These are phyloP conservation scores for Chaetomium sp. DNA, from an alignment of 2,329 filamentous ascomycete genomes.

Conservation along the genomic window DNA sequence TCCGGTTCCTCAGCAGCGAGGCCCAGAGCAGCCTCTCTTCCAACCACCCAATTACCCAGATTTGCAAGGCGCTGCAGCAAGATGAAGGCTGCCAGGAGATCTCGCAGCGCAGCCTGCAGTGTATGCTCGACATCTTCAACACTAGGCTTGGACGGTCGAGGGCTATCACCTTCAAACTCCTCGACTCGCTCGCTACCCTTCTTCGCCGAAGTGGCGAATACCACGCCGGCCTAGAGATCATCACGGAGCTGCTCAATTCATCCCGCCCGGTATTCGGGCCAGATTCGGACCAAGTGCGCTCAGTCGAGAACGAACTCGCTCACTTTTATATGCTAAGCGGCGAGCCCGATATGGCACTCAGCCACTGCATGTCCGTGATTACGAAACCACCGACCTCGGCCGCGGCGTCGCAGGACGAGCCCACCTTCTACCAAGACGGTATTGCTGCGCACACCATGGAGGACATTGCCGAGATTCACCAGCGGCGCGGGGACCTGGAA, in stretches of 20 bases:
- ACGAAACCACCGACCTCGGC: slow-evolving; percentile 21
- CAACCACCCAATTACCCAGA: slow-evolving; percentile 34
- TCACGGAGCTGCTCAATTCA: slow-evolving; percentile 32
- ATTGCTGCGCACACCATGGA: slow-evolving; percentile 36
- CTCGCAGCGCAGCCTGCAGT: slow-evolving; percentile 34
- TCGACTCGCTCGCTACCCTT: slow-evolving; percentile 36
- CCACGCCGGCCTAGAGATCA: slow-evolving; percentile 32
- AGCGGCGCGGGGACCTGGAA: slow-evolving; percentile 33
- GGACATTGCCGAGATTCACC: slow-evolving; percentile 35
- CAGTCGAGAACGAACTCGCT: slow-evolving; percentile 34
- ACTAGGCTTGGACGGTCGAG: slow-evolving; percentile 31
- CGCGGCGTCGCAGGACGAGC: not conserved
- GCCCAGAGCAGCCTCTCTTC: slow-evolving; percentile 31
- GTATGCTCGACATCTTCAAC: slow-evolving; percentile 37
- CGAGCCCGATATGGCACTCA: slow-evolving; percentile 31
- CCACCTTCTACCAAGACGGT: slow-evolving; percentile 31
- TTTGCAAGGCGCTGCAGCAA: slow-evolving; percentile 32
- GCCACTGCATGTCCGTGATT: slow-evolving; percentile 35
- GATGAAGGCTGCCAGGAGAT: slow-evolving; percentile 35
- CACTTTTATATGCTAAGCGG: slow-evolving; percentile 35
- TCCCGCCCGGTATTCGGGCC: slow-evolving; percentile 32
- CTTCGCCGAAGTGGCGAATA: slow-evolving; percentile 35
- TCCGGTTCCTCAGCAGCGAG: slow-evolving; percentile 32
- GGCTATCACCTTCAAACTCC: slow-evolving; percentile 35
- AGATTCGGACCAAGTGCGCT: slow-evolving; percentile 31